Conservation (phyloP, 139 green algal species). For the Diplosphaera chodatii region DNA sequence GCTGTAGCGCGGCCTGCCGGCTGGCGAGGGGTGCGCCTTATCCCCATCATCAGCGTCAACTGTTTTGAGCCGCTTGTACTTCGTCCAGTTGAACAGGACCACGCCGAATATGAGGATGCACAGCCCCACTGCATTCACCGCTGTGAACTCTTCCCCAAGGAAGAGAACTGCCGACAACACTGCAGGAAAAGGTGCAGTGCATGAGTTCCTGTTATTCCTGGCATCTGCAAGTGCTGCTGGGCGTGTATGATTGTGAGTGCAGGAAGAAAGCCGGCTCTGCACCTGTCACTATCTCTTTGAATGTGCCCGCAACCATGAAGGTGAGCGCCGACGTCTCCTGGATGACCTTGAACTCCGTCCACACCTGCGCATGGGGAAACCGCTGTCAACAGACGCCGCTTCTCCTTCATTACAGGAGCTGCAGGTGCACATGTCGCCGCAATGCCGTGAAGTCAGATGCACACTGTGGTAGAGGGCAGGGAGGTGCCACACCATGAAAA, state of each 20-base stretch:
- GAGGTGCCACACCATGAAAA: constrained; percentile 66
- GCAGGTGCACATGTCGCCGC: no score
- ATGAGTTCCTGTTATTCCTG: neutral
- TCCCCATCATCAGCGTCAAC: neutral
- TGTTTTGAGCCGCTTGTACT: constrained; percentile 48
- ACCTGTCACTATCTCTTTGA: constrained; percentile 83
- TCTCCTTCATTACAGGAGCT: no score
- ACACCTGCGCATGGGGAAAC: constrained; percentile 3
- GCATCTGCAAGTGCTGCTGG: neutral
- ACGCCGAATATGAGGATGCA: constrained; percentile 75
- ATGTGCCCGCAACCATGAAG: constrained; percentile 88
- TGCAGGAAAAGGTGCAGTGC: constrained; percentile 10
- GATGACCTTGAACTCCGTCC: constrained; percentile 71
- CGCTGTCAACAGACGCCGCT: no score
- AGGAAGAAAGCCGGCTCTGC: neutral
- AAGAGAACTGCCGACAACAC: constrained; percentile 67
- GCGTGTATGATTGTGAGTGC: no score
- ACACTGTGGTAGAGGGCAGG: no score
- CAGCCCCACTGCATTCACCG: constrained; percentile 74
- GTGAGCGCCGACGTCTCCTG: constrained; percentile 81
- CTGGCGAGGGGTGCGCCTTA: neutral
- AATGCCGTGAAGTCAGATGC: no score
- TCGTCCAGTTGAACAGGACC: constrained; percentile 77
- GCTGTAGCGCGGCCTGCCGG: neutral
- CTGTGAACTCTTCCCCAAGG: constrained; percentile 65